Base-by-base conservation (phyloP, 352 stramenopile species). In the Thalassiosira hispida region DNA sequence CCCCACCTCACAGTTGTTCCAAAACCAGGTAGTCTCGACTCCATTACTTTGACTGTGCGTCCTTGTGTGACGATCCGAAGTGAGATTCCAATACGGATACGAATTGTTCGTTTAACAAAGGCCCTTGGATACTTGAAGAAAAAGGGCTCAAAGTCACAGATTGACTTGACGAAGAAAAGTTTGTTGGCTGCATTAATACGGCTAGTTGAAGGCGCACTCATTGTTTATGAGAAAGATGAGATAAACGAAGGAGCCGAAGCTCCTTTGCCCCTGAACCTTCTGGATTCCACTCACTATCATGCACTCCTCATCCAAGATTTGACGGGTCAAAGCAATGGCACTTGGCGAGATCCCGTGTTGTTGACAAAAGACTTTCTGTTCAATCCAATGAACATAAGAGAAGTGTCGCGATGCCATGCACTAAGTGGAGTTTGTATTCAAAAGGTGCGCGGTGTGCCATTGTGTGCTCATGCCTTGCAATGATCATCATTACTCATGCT, bases 281-380 rank as follows among this genome's bases (percentile, higher is more conserved):
- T 80, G 29, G 56, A 74, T 4, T 80, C 72, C n/a, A 75, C 72
- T 64, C 64, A 66, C 62, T 80, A 64, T 20, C 55, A 80, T 56
- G 33, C 33, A 29, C 60, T 80, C 0, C 46, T 80, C n/a, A 31
- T 80, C 55, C 55, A 68, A 52, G 57, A 71, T 72, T 35, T 65
- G 4, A 52, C 44, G 0, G 42, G 55, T 9, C 47, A 55, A n/a
- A 33, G 25, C 20, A 66, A 27, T 33, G 75, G 72, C 20, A 66
- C 20, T 33, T 80, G 72, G 72, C 23, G 72, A 33, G 62, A 69
- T 27, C 72, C 72, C 1, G 64, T 80, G 27, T 49, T 80, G 33
- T 49, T 80, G 16, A 75, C 72, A 11, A 75, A 70, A 69, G 62
- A 75, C 25, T 75, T 80, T 68, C 51, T 80, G 1, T 74, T 74